Evolutionary conservation across 805 yeast species (phyloP).

Genomic region (Kodamaea laetipori): DNA sequence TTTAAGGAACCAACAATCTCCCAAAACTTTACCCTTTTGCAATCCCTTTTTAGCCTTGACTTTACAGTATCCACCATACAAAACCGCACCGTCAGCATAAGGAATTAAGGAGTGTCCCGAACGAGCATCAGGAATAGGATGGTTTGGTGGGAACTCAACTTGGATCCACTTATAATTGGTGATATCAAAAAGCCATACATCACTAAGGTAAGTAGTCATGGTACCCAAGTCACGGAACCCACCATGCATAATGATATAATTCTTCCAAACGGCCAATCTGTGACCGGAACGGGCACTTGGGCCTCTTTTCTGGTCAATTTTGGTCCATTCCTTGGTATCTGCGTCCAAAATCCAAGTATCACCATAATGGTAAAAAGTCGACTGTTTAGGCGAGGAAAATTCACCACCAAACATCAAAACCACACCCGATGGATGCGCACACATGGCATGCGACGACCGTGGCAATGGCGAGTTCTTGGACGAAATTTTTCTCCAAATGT

Average conservation of each 20-base stretch:
- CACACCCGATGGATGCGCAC: conserved; percentile 88
- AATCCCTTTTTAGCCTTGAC: conserved; percentile 86
- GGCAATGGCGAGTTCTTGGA: conserved; percentile 92
- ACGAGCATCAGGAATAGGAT: conserved; percentile 83
- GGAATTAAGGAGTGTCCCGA: conserved; percentile 91
- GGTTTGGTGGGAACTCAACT: conserved; percentile 80
- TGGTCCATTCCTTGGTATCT: conserved; percentile 84
- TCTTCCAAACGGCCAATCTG: conserved; percentile 88
- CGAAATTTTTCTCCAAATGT: conserved; percentile 74
- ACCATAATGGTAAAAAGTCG: conserved; percentile 93
- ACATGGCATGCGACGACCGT: conserved; percentile 90
- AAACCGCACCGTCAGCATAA: conserved; percentile 73
- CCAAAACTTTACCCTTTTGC: conserved; percentile 86
- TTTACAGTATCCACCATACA: conserved; percentile 94
- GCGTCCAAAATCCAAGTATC: conserved; percentile 95
- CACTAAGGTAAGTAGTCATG: conserved; percentile 79
- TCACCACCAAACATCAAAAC: conserved; percentile 93
- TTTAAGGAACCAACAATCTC: conserved; percentile 83
- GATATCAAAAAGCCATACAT: conserved; percentile 90
- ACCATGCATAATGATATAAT: conserved; percentile 80
- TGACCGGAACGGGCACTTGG: conserved; percentile 94
- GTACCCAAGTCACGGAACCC: conserved; percentile 91
- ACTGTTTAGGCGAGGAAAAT: conserved; percentile 93
- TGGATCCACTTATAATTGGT: conserved; percentile 90
- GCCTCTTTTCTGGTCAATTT: conserved; percentile 70